Base-by-base conservation (phyloP, 371 early-diverging fungal genomes). In the Parasitella parasitica region DNA sequence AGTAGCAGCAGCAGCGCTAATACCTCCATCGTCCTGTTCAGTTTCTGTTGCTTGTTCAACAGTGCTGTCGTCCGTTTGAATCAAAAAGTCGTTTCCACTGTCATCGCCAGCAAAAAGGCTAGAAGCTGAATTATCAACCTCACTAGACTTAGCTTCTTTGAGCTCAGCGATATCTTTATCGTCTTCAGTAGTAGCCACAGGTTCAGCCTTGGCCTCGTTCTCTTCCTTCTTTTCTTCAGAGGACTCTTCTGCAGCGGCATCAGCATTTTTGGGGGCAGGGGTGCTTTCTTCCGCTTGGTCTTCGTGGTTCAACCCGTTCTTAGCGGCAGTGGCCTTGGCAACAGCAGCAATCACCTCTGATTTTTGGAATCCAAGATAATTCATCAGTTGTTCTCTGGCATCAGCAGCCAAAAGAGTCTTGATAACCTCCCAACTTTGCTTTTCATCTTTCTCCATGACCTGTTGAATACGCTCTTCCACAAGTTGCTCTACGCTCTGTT, bases 321-420 rank as follows among this genome's bases (percentile, higher is more conserved):
- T 63, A 15, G 49, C 57, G 4, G 59, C 66, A 36, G 83, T 82
- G 18, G 76, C 58, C 8, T 74, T 69, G 0, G 78, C 70, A 11
- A 84, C 80, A 34, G 84, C 82, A 18, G 82, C 64, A 16, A 81
- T 64, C 41, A 90, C 72, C 52, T 82, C 84, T 8, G 78, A 82
- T 59, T 90, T 89, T 64, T 91, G 86, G 67, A 93, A 94, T 0
- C 95, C 95, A 12, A 97, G 86, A 70, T 93, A 89, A 46, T 89
- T 83, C 48, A 96, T 84, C 39, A 96, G 75, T 61, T 91, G 86
- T 56, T 93, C 92, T 41, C 95, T 85, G 18, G 93, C 90, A 65
- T 91, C 84, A 16, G 89, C 87, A 35, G 79, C 85, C 61, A 96
- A 91, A 66, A 98, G 77, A 0, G 92, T 82, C 24, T 86, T 81